Evolutionary conservation across 495 filamentous ascomycete genomes (phyloP), one percentile per base, ranked within the genome.

Genomic region (Rusavskia elegans): DNA sequence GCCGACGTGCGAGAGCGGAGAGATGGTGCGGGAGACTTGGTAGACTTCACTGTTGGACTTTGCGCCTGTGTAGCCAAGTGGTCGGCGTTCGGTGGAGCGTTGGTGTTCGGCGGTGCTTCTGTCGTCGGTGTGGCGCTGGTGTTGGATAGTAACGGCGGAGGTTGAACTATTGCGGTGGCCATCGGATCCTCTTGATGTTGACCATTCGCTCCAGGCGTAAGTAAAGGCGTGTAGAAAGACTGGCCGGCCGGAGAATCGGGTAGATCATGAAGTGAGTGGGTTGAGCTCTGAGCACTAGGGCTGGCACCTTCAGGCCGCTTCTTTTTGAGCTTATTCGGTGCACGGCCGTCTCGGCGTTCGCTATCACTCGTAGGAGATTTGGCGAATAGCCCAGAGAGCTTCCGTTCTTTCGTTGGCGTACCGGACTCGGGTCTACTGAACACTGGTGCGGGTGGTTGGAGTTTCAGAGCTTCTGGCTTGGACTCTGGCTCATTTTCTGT

Each of bases 311-410:
- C 79, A 2, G 81, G 80, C 38, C 83, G 76, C 67, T 84, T 89
- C 67, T 96, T 96, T 61, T 76, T 81, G 55, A 96, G 65, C 64
- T 90, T 90, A 55, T 93, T 94, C 2, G 86, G 84, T 60, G 81
- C 81, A 44, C 84, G 74, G 14, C 44, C 45, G 13, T 76, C 78
- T 51, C 74, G 77, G 38, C 72, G 71, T 30, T 85, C 85, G 19
- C 70, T 73, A 42, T 72, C 71, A 17, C 65, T 70, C 4, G 66
- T 68, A 2, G 84, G 81, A 14, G 85, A 81, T 60, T 81, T 77
- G 53, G 75, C 69, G 59, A 92, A 90, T 27, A 92, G 63, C 53
- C 66, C 78, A 25, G 79, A 76, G 35, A 84, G 59, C 54, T 80
- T 84, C 37, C 84, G 76, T 50, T 90, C 85, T 52, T 73, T 78